Percentiles rank a stretch among this genome's conserved stretches.
phyloP scores from a whole-genome alignment of 805 yeast genomes.

The Yamadazyma olivae region DNA sequence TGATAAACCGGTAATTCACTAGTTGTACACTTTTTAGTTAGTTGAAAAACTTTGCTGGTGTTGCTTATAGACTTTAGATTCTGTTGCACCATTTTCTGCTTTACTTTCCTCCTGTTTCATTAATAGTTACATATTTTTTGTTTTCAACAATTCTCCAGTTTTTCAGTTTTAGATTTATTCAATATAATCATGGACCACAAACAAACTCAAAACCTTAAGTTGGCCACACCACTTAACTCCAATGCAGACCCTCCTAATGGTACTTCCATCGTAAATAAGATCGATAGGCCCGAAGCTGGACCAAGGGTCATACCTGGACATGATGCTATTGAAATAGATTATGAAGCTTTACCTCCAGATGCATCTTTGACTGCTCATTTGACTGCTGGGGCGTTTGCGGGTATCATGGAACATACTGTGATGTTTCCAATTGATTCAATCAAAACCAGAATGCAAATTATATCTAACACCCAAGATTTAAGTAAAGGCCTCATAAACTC shows the following conservation, averaged over 20 bases:
- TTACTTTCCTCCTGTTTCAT: too few relatives aligned
- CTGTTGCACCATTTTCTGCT: too few relatives aligned
- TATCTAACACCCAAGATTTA: slow-evolving; percentile 16
- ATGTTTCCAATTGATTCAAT: slow-evolving; percentile 97
- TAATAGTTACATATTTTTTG: too few relatives aligned
- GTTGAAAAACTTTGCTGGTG: too few relatives aligned
- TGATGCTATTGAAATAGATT: slow-evolving; percentile 64
- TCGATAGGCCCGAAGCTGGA: background rate
- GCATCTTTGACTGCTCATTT: slow-evolving; percentile 82
- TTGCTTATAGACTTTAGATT: too few relatives aligned
- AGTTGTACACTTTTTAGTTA: too few relatives aligned
- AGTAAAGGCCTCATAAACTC: slow-evolving; percentile 55
- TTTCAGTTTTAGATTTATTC: too few relatives aligned
- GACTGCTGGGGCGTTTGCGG: slow-evolving; percentile 97
- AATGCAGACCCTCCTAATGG: background rate
- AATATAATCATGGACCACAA: too few relatives aligned
- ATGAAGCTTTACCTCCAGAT: slow-evolving; percentile 86
- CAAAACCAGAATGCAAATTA: slow-evolving; percentile 90
- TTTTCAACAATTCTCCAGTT: too few relatives aligned
- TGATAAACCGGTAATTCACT: too few relatives aligned
- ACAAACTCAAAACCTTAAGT: too few relatives aligned
- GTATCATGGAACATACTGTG: slow-evolving; percentile 96
- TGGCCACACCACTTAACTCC: too few relatives aligned
- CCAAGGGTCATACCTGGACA: slow-evolving; percentile 14
- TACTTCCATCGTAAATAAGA: background rate